phyloP scores from a whole-genome alignment of 2,329 filamentous ascomycete species.

The Dryadomyces sulphureus region DNA sequence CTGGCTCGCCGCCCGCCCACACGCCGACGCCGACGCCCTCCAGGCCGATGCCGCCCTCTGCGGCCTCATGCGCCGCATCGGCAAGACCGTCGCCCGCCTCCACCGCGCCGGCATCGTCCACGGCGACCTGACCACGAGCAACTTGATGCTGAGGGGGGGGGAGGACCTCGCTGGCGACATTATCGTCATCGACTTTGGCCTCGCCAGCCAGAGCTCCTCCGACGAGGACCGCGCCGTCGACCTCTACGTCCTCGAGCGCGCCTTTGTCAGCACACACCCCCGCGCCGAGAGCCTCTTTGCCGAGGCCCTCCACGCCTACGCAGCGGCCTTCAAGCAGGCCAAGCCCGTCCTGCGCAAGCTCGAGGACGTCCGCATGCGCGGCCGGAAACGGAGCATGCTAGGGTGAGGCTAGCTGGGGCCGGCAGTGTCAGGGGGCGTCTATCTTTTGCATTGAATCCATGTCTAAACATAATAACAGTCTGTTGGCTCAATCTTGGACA shows the following conservation, averaged over 20 bases:
- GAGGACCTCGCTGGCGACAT: constrained; percentile 51
- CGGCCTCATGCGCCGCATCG: constrained; percentile 55
- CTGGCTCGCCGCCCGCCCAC: too few relatives aligned
- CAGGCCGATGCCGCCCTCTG: constrained; percentile 28
- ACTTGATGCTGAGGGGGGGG: constrained; percentile 58
- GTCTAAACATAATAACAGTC: too few relatives aligned
- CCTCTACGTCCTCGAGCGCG: constrained; percentile 86
- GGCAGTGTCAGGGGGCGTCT: too few relatives aligned
- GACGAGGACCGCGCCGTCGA: constrained; percentile 95
- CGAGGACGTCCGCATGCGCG: constrained; percentile 85
- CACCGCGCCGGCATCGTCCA: constrained; percentile 81
- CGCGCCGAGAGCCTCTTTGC: constrained; percentile 63
- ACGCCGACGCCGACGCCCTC: constrained; percentile 20
- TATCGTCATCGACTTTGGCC: constrained; percentile 86
- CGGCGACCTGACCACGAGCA: constrained; percentile 93
- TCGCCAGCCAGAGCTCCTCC: constrained; percentile 64
- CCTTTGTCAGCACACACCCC: constrained; percentile 90
- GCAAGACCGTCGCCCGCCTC: constrained; percentile 55
- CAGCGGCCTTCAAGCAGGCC: constrained; percentile 59
- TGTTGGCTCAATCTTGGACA: too few relatives aligned
- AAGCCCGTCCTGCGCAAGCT: constrained; percentile 62
- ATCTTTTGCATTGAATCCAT: too few relatives aligned
- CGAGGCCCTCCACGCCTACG: constrained; percentile 62
- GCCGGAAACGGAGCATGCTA: constrained; percentile 93
- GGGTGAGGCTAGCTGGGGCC: constrained; percentile 35